Conservation (phyloP, 306 rosid genomes). For the Arachis hypogaea region DNA sequence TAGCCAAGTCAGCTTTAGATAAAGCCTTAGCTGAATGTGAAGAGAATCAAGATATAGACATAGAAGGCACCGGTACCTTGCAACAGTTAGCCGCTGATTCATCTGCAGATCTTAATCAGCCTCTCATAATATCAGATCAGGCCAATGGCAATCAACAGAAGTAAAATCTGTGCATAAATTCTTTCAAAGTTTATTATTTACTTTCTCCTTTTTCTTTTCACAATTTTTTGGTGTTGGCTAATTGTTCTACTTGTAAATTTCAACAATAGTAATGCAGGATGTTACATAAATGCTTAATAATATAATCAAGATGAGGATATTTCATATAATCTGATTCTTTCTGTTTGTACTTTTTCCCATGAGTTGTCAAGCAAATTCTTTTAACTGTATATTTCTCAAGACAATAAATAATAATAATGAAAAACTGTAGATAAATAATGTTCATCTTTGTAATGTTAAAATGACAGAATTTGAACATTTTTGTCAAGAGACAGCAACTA, state of each 20-base stretch:
- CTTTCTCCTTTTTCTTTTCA: slow-evolving; percentile 2
- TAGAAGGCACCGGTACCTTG: slow-evolving; percentile 42
- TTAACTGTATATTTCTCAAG: not conserved
- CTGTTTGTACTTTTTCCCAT: slow-evolving; percentile 19
- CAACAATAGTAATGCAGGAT: slow-evolving; percentile 32
- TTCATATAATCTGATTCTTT: slow-evolving; percentile 5
- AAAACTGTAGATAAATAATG: not conserved
- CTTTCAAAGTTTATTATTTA: slow-evolving; percentile 22
- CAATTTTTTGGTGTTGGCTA: slow-evolving; percentile 30
- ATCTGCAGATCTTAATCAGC: slow-evolving; percentile 62
- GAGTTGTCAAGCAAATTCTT: not conserved
- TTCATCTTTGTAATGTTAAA: slow-evolving; percentile 1
- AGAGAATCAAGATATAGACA: slow-evolving; percentile 25
- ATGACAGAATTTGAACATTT: not conserved
- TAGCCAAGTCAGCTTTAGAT: slow-evolving; percentile 84
- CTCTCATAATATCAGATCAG: slow-evolving; percentile 68
- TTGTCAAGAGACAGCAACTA: slow-evolving; percentile 17
- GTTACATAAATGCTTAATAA: slow-evolving; percentile 33
- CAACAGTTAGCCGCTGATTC: slow-evolving; percentile 55
- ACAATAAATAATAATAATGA: not conserved
- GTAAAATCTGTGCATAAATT: slow-evolving; percentile 59
- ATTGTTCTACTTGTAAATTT: slow-evolving; percentile 29
- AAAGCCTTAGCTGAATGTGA: slow-evolving; percentile 82
- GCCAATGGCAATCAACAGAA: slow-evolving; percentile 49
- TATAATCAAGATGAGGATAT: slow-evolving; percentile 20